These are phyloP conservation scores for Lachancea thermotolerans DNA, from an alignment of 805 yeast genomes.

Conservation along the genomic window DNA sequence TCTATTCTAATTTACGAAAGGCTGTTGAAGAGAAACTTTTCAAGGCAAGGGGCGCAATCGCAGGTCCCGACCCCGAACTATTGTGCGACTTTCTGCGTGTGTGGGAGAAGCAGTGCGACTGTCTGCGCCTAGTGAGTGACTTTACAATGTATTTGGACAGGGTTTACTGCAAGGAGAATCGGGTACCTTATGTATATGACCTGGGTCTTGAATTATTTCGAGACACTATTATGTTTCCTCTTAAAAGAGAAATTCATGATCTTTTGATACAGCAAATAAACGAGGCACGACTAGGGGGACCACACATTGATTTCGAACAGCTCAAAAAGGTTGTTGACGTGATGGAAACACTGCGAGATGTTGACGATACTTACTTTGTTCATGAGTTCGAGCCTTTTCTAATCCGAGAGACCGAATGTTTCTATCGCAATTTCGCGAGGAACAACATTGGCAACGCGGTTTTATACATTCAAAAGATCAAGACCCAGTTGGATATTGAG, in stretches of 20 bases:
- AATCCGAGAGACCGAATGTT: slow-evolving; percentile 46
- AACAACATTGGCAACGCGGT: slow-evolving; percentile 43
- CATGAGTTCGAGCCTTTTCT: slow-evolving; percentile 62
- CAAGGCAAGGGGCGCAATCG: slow-evolving; percentile 14
- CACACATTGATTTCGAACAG: slow-evolving; percentile 48
- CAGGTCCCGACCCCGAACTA: slow-evolving; percentile 24
- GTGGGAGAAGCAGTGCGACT: slow-evolving; percentile 68
- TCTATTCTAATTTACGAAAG: slow-evolving; percentile 54
- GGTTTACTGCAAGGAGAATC: slow-evolving; percentile 68
- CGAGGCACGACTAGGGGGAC: slow-evolving; percentile 44
- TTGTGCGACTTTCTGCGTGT: slow-evolving; percentile 31
- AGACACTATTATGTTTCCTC: slow-evolving; percentile 47
- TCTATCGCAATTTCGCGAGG: slow-evolving; percentile 45
- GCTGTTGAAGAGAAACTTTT: slow-evolving; percentile 44
- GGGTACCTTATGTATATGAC: slow-evolving; percentile 60
- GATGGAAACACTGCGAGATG: slow-evolving; percentile 56
- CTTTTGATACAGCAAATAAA: slow-evolving; percentile 32
- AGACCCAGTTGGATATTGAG: slow-evolving; percentile 56
- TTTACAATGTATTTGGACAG: slow-evolving; percentile 82
- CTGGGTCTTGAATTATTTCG: slow-evolving; percentile 65
- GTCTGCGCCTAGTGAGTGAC: slow-evolving; percentile 76
- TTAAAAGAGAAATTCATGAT: slow-evolving; percentile 45
- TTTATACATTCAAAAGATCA: slow-evolving; percentile 45
- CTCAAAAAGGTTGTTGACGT: slow-evolving; percentile 59
- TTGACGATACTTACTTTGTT: slow-evolving; percentile 54